Percentiles rank a stretch among this genome's conserved stretches.
Conservation (phyloP, 306 rosid species). For the Prunus kanzakura region DNA sequence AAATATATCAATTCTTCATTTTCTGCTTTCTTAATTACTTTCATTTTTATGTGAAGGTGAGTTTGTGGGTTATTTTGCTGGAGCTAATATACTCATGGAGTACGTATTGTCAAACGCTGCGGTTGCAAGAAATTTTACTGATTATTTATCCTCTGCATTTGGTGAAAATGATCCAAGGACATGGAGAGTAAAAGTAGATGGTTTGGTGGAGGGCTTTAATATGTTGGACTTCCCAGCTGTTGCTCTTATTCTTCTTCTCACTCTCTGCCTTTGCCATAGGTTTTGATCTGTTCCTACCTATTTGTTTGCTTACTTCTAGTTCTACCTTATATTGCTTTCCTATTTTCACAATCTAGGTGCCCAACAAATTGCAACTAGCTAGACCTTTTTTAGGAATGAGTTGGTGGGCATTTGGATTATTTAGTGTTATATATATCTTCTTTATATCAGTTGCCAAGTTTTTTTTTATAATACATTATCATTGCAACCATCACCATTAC, state of each 20-base stretch:
- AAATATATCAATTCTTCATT: not conserved
- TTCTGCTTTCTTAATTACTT: constrained; percentile 2
- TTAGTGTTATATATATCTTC: too few relatives aligned
- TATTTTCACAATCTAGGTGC: not conserved
- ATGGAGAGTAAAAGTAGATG: constrained; percentile 85
- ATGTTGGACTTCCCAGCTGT: constrained; percentile 93
- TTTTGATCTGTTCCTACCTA: constrained; percentile 3
- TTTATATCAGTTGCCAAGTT: not conserved
- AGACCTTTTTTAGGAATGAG: not conserved
- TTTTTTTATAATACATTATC: not conserved
- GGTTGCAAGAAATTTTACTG: constrained; percentile 85
- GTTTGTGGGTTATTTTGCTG: constrained; percentile 88
- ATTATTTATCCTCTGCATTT: constrained; percentile 57
- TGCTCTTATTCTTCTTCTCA: constrained; percentile 78
- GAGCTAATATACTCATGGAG: constrained; percentile 90
- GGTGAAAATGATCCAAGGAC: constrained; percentile 53
- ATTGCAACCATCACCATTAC: too few relatives aligned
- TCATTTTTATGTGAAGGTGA: constrained; percentile 55
- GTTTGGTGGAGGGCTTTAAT: constrained; percentile 55
- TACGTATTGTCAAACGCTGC: constrained; percentile 95
- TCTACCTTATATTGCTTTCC: not conserved
- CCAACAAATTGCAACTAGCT: not conserved
- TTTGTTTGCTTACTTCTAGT: not conserved
- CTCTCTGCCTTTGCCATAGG: constrained; percentile 89
- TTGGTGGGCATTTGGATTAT: not conserved